phyloP scores from a whole-genome alignment of 2,329 filamentous ascomycete genomes.

The Hypoxylon sp. region DNA sequence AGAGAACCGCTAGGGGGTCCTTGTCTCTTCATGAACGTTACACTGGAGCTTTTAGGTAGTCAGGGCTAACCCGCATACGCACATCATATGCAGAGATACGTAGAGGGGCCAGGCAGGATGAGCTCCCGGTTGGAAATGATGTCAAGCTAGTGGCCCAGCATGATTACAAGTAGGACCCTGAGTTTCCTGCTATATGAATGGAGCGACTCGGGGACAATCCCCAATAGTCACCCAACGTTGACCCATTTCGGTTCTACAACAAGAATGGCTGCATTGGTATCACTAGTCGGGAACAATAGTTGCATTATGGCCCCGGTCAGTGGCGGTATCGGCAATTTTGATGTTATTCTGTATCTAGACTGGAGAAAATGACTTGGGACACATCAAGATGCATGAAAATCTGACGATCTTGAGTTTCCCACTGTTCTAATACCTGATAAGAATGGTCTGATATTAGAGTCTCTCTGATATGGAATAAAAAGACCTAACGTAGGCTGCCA shows the following conservation, averaged over 20 bases:
- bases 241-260: slow-evolving; percentile 26
- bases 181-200: slow-evolving; percentile 22
- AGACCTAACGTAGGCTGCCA: neutral
- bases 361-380: slow-evolving; percentile 10
- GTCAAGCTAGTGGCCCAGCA: slow-evolving; percentile 24
- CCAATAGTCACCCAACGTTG: slow-evolving; percentile 23
- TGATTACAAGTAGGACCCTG: slow-evolving; percentile 28
- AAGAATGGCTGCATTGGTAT: slow-evolving; percentile 19
- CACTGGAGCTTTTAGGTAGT: slow-evolving; percentile 24
- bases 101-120: slow-evolving; percentile 15
- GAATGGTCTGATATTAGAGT: neutral
- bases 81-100: slow-evolving; percentile 26
- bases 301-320: slow-evolving; percentile 9
- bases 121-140: slow-evolving; percentile 38
- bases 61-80: slow-evolving; percentile 13
- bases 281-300: slow-evolving; percentile 7
- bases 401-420: slow-evolving; percentile 21
- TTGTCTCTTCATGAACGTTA: slow-evolving; percentile 9
- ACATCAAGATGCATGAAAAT: slow-evolving; percentile 30
- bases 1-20: neutral
- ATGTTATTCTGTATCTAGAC: slow-evolving; percentile 33
- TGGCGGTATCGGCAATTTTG: slow-evolving; percentile 38
- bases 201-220: slow-evolving; percentile 18
- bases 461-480: slow-evolving; percentile 4
- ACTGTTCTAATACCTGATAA: slow-evolving; percentile 8